These are phyloP conservation scores for Quercus bicolor DNA, from an alignment of 306 rosid species.

Conservation along the genomic window DNA sequence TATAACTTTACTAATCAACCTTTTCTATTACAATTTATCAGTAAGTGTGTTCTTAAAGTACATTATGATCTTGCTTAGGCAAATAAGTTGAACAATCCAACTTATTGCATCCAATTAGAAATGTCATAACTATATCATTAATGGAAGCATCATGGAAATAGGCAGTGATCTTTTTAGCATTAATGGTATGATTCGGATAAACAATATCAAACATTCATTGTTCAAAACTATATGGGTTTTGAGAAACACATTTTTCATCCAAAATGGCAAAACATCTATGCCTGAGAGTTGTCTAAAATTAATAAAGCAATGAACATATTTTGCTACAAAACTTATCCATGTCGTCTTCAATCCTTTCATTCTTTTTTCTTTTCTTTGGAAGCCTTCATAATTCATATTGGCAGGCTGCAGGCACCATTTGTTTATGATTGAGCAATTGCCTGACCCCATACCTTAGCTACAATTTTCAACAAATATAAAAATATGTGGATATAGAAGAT, in stretches of 20 bases:
- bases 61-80: background rate
- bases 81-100: background rate
- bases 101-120: background rate
- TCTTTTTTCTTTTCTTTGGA: conserved; percentile 15
- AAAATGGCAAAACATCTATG: background rate
- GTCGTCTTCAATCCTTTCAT: conserved; percentile 33
- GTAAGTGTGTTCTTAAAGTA: background rate
- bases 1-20: background rate
- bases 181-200: no score
- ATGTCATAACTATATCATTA: background rate
- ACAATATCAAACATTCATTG: no score
- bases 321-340: conserved; percentile 9
- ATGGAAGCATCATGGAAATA: background rate
- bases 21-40: background rate
- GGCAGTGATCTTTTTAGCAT: background rate
- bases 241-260: no score
- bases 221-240: no score
- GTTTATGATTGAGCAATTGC: conserved; percentile 22
- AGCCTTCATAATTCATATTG: conserved; percentile 19
- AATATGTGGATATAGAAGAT: background rate
- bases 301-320: background rate
- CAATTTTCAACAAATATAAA: conserved; percentile 13
- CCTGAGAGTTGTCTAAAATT: background rate
- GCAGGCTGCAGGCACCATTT: conserved; percentile 25
- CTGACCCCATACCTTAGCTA: conserved; percentile 20